phyloP scores from a whole-genome alignment of 1,284 basidiomycete species.

The Microbotryum scabiosae region DNA sequence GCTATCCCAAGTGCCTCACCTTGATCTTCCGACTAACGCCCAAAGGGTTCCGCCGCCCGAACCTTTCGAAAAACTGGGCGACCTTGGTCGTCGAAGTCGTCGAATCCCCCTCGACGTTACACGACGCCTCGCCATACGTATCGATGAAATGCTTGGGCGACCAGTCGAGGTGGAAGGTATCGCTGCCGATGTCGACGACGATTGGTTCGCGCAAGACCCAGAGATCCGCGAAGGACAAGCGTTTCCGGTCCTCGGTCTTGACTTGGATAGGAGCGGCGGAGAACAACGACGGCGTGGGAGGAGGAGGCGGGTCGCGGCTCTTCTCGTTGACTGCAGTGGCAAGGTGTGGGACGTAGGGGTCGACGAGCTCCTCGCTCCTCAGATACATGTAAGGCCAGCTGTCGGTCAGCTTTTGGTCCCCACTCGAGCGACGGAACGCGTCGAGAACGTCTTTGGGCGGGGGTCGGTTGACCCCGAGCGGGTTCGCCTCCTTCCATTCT shows the following conservation, averaged over 20 bases:
- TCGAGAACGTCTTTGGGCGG: not conserved
- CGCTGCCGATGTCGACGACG: constrained; percentile 57
- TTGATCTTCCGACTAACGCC: constrained; percentile 68
- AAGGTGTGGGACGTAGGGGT: constrained; percentile 4
- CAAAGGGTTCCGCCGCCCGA: constrained; percentile 57
- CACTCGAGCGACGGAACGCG: constrained; percentile 25
- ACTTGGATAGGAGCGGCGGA: not conserved
- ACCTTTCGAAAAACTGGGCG: constrained; percentile 67
- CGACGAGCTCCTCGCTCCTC: constrained; percentile 13
- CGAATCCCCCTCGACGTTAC: constrained; percentile 36
- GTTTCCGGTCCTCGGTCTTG: too few relatives aligned
- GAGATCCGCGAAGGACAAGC: constrained; percentile 52
- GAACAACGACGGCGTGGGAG: not conserved
- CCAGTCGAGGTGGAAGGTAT: constrained; percentile 52
- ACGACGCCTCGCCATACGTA: constrained; percentile 57
- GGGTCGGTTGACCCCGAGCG: constrained; percentile 24
- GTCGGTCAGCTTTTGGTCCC: constrained; percentile 31
- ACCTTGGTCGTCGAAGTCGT: constrained; percentile 56
- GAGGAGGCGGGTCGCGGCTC: not conserved
- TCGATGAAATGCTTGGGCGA: constrained; percentile 68
- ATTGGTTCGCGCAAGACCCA: constrained; percentile 68
- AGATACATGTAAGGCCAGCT: constrained; percentile 7
- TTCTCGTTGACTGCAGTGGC: not conserved
- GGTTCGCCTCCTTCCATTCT: constrained; percentile 43
- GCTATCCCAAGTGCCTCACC: constrained; percentile 42